Conservation (phyloP, 305 asterid species). For the Solanum hybrid region DNA sequence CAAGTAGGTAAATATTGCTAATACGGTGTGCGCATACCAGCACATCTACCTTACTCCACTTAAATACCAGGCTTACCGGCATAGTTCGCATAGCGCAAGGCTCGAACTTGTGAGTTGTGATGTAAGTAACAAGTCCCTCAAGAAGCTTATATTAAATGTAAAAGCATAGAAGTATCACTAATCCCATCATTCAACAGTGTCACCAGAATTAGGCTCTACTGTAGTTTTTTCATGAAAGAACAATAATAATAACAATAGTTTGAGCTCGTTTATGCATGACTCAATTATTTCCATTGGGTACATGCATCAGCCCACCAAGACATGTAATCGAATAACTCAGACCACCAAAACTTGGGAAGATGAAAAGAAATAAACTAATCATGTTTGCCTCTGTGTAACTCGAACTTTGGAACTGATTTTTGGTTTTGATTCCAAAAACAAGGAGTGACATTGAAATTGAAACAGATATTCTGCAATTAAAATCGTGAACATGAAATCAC, state of each 20-base stretch:
- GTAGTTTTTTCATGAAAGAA: not conserved
- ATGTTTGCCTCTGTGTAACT: not conserved
- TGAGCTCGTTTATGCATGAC: not conserved
- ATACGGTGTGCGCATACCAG: not conserved
- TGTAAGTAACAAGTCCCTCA: not conserved
- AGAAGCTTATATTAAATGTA: not conserved
- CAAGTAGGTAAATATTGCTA: not conserved
- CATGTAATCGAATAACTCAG: not conserved
- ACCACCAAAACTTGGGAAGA: not conserved
- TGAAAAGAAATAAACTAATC: not conserved
- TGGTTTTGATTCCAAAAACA: not conserved
- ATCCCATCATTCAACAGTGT: not conserved
- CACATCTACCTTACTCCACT: not conserved
- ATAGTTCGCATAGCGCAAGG: not conserved
- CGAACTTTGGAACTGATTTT: not conserved
- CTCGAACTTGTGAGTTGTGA: not conserved
- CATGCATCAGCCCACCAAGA: not conserved
- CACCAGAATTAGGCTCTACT: not conserved
- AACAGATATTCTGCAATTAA: not conserved
- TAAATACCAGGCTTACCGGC: not conserved
- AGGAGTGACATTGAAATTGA: not conserved
- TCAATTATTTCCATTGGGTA: not conserved
- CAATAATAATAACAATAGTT: not conserved
- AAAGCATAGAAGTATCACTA: not conserved
- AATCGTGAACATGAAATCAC: not conserved